These are phyloP conservation scores for Gynostemma pentaphyllum DNA, from an alignment of 306 rosid species.

Conservation along the genomic window DNA sequence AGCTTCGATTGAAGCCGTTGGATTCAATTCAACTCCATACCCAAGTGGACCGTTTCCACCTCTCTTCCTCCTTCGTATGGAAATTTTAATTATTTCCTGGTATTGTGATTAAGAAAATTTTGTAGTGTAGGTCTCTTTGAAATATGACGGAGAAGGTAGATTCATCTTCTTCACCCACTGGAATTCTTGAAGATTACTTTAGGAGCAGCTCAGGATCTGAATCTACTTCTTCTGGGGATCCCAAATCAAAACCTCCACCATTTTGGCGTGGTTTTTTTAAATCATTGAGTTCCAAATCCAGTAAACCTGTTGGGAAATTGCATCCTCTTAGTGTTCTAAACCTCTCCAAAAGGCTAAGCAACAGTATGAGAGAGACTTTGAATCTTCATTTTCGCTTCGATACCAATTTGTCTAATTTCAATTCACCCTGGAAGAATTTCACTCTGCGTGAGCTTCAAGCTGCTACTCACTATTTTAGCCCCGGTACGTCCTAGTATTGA, in stretches of 20 bases:
- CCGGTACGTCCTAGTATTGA: conserved; percentile 46
- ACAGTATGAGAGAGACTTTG: conserved; percentile 48
- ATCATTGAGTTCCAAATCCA: conserved; percentile 43
- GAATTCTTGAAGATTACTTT: conserved; percentile 82
- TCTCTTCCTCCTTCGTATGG: too few species aligned
- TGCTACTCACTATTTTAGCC: conserved; percentile 69
- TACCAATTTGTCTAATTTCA: conserved; percentile 24
- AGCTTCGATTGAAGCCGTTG: background rate
- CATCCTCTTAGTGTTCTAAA: conserved; percentile 38
- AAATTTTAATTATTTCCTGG: too few species aligned
- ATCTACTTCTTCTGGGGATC: conserved; percentile 54
- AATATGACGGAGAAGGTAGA: conserved; percentile 59
- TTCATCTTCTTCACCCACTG: conserved; percentile 52
- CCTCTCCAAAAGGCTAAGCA: conserved; percentile 55
- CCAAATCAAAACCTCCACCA: conserved; percentile 33
- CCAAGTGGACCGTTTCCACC: background rate
- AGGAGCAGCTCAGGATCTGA: conserved; percentile 78
- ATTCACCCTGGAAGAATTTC: conserved; percentile 80
- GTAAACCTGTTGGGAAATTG: conserved; percentile 32
- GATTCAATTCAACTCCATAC: background rate
- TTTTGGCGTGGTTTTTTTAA: conserved; percentile 42
- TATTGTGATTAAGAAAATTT: background rate
- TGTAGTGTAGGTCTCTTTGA: conserved; percentile 14
- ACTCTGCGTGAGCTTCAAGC: conserved; percentile 48
- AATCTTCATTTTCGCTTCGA: conserved; percentile 33